Conservation (phyloP, 306 rosid genomes). For the Trifolium dubium region DNA sequence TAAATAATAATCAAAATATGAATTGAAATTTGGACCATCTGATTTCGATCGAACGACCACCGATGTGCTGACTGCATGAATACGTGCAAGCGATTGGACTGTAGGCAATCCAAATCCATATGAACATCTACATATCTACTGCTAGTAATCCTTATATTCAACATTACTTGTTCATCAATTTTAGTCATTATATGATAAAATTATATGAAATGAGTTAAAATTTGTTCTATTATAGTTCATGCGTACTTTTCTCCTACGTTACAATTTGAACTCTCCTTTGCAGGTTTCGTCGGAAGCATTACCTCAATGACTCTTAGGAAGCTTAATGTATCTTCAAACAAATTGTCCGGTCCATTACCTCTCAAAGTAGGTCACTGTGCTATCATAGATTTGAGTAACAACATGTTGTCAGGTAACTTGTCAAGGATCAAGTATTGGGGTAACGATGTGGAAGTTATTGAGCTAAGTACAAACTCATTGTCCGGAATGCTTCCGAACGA, state of each 20-base stretch:
- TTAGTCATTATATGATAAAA: background rate
- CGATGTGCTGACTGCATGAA: too few relatives aligned
- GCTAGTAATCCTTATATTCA: too few relatives aligned
- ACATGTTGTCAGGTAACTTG: constrained; percentile 63
- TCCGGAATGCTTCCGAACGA: constrained; percentile 60
- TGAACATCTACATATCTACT: too few relatives aligned
- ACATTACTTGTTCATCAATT: background rate
- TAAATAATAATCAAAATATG: too few relatives aligned
- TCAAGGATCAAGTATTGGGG: constrained; percentile 79
- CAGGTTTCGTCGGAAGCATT: constrained; percentile 74
- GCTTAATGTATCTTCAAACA: constrained; percentile 78
- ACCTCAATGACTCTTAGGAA: constrained; percentile 74
- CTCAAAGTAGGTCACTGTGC: constrained; percentile 65
- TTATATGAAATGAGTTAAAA: background rate
- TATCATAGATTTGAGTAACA: constrained; percentile 72
- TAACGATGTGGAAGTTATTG: constrained; percentile 71
- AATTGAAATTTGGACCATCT: too few relatives aligned
- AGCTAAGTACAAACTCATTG: constrained; percentile 67
- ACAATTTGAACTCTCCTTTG: constrained; percentile 43
- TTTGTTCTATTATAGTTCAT: background rate
- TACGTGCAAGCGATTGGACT: too few relatives aligned
- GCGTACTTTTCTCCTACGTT: constrained; percentile 3
- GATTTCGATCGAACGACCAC: too few relatives aligned
- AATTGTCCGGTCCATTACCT: constrained; percentile 75
- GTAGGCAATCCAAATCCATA: too few relatives aligned